phyloP scores from a whole-genome alignment of 169 alveolate genomes.

The Cryptosporidium meleagridis region DNA sequence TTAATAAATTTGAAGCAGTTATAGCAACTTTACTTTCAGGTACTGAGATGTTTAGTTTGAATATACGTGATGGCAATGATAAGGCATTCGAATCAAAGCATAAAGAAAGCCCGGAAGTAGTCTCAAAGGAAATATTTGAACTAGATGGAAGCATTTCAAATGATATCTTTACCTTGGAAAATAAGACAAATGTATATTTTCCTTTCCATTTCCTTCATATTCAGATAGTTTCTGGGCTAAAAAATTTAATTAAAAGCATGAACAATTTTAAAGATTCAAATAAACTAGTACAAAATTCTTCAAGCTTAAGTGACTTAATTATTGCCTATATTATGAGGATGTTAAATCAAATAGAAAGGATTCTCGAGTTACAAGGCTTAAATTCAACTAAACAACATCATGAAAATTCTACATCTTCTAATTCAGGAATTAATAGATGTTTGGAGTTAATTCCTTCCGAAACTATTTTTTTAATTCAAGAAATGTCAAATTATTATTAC shows the following conservation, averaged over 20 bases:
- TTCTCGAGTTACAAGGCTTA: slow-evolving; percentile 6
- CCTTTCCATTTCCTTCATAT: slow-evolving; percentile 54
- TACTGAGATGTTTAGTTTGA: background rate
- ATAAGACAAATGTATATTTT: background rate
- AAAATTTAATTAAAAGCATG: background rate
- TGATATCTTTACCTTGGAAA: slow-evolving; percentile 35
- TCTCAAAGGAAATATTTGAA: slow-evolving; percentile 15
- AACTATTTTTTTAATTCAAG: slow-evolving; percentile 25
- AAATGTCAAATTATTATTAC: background rate
- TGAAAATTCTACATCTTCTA: background rate
- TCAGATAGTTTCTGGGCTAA: slow-evolving; percentile 35
- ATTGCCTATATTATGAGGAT: slow-evolving; percentile 11
- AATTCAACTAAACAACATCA: background rate
- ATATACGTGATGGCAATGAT: background rate
- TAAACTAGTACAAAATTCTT: background rate
- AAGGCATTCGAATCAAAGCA: background rate
- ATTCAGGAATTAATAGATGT: background rate
- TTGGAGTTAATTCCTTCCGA: slow-evolving; percentile 39
- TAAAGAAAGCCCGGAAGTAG: background rate
- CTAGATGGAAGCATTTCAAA: slow-evolving; percentile 36
- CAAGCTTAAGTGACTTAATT: slow-evolving; percentile 12
- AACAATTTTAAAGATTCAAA: background rate
- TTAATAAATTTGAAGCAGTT: background rate
- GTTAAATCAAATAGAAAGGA: slow-evolving; percentile 29
- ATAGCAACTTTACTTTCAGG: slow-evolving; percentile 11